Base-by-base conservation (phyloP, 2,329 filamentous ascomycete genomes). In the Gyromitra esculenta region DNA sequence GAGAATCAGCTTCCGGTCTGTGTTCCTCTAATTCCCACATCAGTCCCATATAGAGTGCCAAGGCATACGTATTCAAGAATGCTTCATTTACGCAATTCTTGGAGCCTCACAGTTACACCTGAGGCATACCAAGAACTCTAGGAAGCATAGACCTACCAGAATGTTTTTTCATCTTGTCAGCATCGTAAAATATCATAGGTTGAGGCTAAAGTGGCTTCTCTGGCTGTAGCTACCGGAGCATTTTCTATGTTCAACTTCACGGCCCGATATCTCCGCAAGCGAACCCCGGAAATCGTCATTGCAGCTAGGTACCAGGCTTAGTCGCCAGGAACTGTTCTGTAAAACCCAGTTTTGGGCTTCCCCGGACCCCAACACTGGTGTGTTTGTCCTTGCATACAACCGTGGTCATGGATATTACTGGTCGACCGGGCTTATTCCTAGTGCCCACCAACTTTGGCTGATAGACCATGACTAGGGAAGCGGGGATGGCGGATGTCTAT, bases 251-350 rank as follows among this genome's bases (percentile, higher is more conserved):
- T 65, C 45, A 75, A 59, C 31, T 62, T 41, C n/a, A 62, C 71
- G 71, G 65, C 57, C 75, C 75, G 71, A 31, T 57, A 59, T 62
- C 25, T 59, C 75, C 71, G 64, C 18, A 69, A 65, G 43, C 59
- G 75, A 70, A 71, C 75, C 70, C 70, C 57, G 43, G 43, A 65
- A 68, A 77, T 41, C 56, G 37, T 43, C 31, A 52, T 73, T 37
- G 37, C 54, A 18, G 63, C 62, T 73, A 66, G 63, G 59, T 63
- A 39, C 71, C 71, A 63, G 71, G 71, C 56, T 69, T 69, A 62
- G 45, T 62, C 48, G 59, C 64, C 39, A 43, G 63, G 71, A 68
- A 60, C 43, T 64, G 21, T 52, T 64, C 60, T 65, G 25, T 25
- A 62, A 54, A 69, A 35, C 5, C 57, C 18, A 50, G 69, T 65